phyloP scores from a whole-genome alignment of 108 stramenopile species.

The Cylindrotheca fusiformis region DNA sequence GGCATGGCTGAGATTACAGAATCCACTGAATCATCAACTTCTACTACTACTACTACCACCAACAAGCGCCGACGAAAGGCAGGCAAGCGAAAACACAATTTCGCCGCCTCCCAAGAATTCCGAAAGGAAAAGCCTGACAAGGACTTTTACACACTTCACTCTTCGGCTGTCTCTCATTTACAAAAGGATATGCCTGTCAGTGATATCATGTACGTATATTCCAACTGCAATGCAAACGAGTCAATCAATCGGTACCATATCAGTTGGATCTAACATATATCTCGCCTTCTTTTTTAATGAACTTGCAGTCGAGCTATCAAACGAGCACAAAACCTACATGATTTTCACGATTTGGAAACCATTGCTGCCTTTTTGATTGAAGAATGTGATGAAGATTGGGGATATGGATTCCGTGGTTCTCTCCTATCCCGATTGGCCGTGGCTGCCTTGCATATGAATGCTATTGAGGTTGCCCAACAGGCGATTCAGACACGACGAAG shows the following conservation, averaged over 20 bases:
- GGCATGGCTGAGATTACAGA: background rate
- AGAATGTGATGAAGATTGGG: constrained; percentile 39
- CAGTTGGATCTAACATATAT: background rate
- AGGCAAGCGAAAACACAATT: constrained; percentile 18
- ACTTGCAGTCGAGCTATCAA: constrained; percentile 39
- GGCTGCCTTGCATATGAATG: constrained; percentile 45
- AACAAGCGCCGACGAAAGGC: background rate
- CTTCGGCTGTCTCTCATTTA: constrained; percentile 11
- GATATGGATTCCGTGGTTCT: constrained; percentile 53
- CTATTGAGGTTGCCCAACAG: constrained; percentile 38
- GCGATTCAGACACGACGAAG: constrained; percentile 48
- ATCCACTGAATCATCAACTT: background rate
- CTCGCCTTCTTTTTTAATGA: background rate
- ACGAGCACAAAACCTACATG: constrained; percentile 56
- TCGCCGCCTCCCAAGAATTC: background rate
- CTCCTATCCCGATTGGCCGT: constrained; percentile 57
- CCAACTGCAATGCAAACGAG: background rate
- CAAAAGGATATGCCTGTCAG: constrained; percentile 12
- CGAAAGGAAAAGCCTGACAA: constrained; percentile 1
- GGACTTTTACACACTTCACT: constrained; percentile 21
- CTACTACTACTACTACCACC: background rate
- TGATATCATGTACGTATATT: constrained; percentile 15
- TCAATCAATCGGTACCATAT: background rate
- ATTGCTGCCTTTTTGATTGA: constrained; percentile 54
- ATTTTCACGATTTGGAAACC: constrained; percentile 47